Base-by-base conservation (phyloP, 2,329 filamentous ascomycete genomes). In the Proliferodiscus dingleyae region DNA sequence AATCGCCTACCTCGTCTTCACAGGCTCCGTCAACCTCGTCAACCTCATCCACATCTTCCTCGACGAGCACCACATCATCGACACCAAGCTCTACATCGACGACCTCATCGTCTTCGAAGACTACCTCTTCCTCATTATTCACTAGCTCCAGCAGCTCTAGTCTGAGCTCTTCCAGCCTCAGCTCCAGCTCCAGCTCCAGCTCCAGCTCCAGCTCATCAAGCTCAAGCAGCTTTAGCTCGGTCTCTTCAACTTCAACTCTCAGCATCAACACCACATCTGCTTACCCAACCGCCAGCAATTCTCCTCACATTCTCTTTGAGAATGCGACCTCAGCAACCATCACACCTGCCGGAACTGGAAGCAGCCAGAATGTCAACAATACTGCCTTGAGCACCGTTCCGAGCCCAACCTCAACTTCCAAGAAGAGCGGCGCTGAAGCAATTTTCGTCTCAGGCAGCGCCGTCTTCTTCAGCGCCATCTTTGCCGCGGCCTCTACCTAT, bases 261-360 rank as follows among this genome's bases (percentile, higher is more conserved):
- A 46, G 39, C 34, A 37, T 24, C 32, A 24, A 10, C 19, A 46
- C 28, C 10, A 47, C 48, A 15, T 43, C 46, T 8, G 23, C 48
- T 3, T 48, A 46, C 19, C 29, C 52, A 10, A 54, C 47, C 2
- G 36, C 45, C 15, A 37, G 28, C 19, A 50, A 51, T 22, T 48
- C 45, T 1, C 51, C 56, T 7, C 57, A 59, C 36, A 49, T 61
- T n/a, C 48, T 60, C 15, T 58, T 59, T 28, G 49, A 62, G 40
- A 52, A 51, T 24, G 43, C 37, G 18, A 58, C 51, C 13, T 44
- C 46, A 9, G 44, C 39, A 18, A 50, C 50, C 4, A 42, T 43
- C 16, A 44, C 43, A 9, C 32, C 37, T 11, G 29, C 45, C 11
- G 29, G 24, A 4, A 40, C 45, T 21, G 38, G 34, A 24, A 45